Conservation (phyloP, 2,329 filamentous ascomycete species). For the Thyridium curvatum region DNA sequence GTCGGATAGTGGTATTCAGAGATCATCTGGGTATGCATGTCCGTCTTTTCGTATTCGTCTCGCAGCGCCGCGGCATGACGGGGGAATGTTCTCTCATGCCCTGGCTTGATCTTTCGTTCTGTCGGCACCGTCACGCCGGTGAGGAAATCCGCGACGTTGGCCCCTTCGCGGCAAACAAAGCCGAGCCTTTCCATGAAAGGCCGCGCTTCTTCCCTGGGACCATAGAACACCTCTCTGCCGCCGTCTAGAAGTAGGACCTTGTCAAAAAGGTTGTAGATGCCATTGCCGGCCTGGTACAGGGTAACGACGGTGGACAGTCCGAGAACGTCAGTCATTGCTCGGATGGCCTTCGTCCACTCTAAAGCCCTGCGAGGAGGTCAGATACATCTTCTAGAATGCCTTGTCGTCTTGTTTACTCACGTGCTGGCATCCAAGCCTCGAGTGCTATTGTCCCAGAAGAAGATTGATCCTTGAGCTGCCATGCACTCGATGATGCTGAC, state of each 20-base stretch:
- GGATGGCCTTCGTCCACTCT: constrained; percentile 58
- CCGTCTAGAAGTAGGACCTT: constrained; percentile 71
- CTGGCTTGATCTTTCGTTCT: constrained; percentile 54
- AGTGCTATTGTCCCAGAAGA: constrained; percentile 70
- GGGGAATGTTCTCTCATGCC: constrained; percentile 33
- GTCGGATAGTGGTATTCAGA: constrained; percentile 52
- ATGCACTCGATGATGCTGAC: constrained; percentile 71
- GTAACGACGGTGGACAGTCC: constrained; percentile 54
- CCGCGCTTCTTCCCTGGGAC: constrained; percentile 52
- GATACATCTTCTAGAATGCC: too few species aligned
- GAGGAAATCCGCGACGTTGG: constrained; percentile 73
- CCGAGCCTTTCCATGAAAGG: constrained; percentile 63
- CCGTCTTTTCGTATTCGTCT: constrained; percentile 43
- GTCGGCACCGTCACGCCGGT: constrained; percentile 63
- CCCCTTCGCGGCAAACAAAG: constrained; percentile 49
- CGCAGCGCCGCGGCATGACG: constrained; percentile 37
- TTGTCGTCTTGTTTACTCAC: constrained; percentile 38
- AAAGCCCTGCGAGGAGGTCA: constrained; percentile 36
- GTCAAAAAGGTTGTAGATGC: constrained; percentile 62
- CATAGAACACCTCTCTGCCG: constrained; percentile 61
- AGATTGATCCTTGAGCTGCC: constrained; percentile 48
- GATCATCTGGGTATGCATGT: constrained; percentile 42
- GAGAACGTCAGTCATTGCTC: constrained; percentile 61
- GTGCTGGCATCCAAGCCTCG: constrained; percentile 60
- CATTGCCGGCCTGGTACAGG: constrained; percentile 62